Conservation (phyloP, 352 stramenopile species). For the Globisporangium uncinulatum region DNA sequence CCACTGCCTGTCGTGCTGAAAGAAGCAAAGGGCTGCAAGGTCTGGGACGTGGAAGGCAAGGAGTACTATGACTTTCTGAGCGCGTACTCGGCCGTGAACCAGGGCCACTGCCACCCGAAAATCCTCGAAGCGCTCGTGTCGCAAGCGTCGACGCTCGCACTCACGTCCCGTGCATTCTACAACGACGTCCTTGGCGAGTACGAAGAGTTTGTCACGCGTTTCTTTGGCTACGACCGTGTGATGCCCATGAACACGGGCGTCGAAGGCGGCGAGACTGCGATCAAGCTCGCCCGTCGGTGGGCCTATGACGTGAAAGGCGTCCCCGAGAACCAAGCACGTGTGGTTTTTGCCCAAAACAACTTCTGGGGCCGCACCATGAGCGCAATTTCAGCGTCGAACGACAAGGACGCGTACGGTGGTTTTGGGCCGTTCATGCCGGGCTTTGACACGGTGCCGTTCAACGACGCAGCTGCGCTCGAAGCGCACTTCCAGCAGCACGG, state of each 20-base stretch:
- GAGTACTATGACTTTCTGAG: constrained; percentile 99
- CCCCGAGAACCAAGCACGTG: constrained; percentile 80
- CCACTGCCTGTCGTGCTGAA: constrained; percentile 96
- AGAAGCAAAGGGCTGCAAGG: constrained; percentile 89
- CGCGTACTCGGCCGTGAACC: constrained; percentile 89
- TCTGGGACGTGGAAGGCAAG: constrained; percentile 96
- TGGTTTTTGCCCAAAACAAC: constrained; percentile 98
- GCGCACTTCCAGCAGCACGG: constrained; percentile 69
- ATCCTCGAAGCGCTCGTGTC: constrained; percentile 93
- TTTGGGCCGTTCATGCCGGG: constrained; percentile 99
- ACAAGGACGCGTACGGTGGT: constrained; percentile 74
- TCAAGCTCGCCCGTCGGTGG: constrained; percentile 96
- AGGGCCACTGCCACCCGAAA: constrained; percentile 97
- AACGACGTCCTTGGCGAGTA: constrained; percentile 97
- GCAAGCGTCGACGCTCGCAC: constrained; percentile 93
- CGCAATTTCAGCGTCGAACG: constrained; percentile 94
- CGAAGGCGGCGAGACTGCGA: constrained; percentile 97
- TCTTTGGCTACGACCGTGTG: constrained; percentile 96
- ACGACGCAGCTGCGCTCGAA: constrained; percentile 90
- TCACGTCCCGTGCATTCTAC: constrained; percentile 98
- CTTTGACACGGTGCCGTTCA: constrained; percentile 92
- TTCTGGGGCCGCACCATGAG: constrained; percentile 99
- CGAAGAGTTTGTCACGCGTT: constrained; percentile 94
- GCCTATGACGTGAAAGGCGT: constrained; percentile 98
- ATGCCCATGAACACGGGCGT: constrained; percentile 99